A percentile compares a stretch with the other conserved stretches of the same genome.
phyloP scores from a whole-genome alignment of 108 stramenopile genomes.

The Ochromonas danica region DNA sequence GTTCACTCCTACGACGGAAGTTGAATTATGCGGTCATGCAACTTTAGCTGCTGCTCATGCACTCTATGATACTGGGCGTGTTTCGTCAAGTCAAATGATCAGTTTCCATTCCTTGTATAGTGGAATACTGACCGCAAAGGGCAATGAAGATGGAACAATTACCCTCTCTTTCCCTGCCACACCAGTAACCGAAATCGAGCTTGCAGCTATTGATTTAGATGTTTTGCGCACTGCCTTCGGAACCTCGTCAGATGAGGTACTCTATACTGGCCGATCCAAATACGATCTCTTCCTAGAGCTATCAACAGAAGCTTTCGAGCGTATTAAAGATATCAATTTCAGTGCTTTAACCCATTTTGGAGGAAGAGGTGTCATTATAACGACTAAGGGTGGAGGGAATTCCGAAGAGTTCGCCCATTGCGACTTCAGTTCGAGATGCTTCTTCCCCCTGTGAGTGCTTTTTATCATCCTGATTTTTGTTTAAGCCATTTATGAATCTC shows the following conservation, averaged over 20 bases:
- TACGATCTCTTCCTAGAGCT: conserved; percentile 51
- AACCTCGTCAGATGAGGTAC: background rate
- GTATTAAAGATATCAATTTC: conserved; percentile 22
- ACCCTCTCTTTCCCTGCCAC: conserved; percentile 51
- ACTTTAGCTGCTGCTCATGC: conserved; percentile 57
- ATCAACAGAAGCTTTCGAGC: conserved; percentile 24
- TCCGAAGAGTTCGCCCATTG: conserved; percentile 44
- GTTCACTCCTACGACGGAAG: conserved; percentile 69
- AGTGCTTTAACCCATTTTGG: conserved; percentile 38
- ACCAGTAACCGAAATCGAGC: background rate
- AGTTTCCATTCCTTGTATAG: conserved; percentile 45
- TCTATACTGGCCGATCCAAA: conserved; percentile 45
- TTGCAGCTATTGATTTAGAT: background rate
- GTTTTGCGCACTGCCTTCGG: background rate
- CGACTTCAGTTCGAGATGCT: conserved; percentile 33
- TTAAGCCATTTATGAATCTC: too few relatives aligned
- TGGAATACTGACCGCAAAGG: conserved; percentile 45
- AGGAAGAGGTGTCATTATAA: conserved; percentile 44
- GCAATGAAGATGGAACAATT: conserved; percentile 17
- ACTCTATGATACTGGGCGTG: conserved; percentile 46
- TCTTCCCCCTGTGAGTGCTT: conserved; percentile 39
- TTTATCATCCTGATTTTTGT: background rate
- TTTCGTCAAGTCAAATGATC: background rate
- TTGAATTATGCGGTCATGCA: conserved; percentile 87
- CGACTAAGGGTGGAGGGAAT: background rate